Evolutionary conservation across 1,139 yeast genomes (phyloP), one percentile per base, ranked within the genome.

Genomic region (Zhuliangozyma parablackwelliae): DNA sequence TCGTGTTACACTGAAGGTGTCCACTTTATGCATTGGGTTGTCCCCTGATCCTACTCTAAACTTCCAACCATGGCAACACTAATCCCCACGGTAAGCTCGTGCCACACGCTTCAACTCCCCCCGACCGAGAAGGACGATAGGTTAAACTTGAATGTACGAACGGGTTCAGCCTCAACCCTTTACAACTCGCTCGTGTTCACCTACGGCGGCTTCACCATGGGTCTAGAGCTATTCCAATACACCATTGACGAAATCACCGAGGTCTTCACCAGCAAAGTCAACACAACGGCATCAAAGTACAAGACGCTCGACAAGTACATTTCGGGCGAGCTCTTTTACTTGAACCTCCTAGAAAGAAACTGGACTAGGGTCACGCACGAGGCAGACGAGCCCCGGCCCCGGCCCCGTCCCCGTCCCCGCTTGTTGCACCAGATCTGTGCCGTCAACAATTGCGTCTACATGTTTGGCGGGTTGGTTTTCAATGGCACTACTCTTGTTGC

Each of bases 161-260:
- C 87, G 1, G 92, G 92, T 10, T 75, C 86, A 2, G 78, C 87
- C 1, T 61, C 80, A 3, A 63, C 75, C 2, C 63, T 80, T 11
- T 67, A 71, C 35, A 73, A 79, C 46, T 81, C 89, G 11, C 63
- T 78, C 37, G 67, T 83, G 2, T 71, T 78, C 34, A 78, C 78
- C 0, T 76, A 69, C 50, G 90, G 89, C n/a, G 92, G 92, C 0
- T 56, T 80, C n/a, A 73, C 80, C 1, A 59, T 78, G 20, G 84
- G 82, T 1, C 50, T 81, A 21, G 77, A 74, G 32, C 52, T 82
- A 21, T 47, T 40, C n/a, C 54, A 62, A 6, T 52, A 65, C 12
- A 59, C 74, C 23, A 56, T 69, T 26, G 54, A 51, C 1, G 72
- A 63, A 33, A 46, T 62, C 41, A 32, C 47, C 39, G 33, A 44